Evolutionary conservation across 2,329 filamentous ascomycete genomes (phyloP), one percentile per base, ranked within the genome.

Genomic region (Colletotrichum sp.): DNA sequence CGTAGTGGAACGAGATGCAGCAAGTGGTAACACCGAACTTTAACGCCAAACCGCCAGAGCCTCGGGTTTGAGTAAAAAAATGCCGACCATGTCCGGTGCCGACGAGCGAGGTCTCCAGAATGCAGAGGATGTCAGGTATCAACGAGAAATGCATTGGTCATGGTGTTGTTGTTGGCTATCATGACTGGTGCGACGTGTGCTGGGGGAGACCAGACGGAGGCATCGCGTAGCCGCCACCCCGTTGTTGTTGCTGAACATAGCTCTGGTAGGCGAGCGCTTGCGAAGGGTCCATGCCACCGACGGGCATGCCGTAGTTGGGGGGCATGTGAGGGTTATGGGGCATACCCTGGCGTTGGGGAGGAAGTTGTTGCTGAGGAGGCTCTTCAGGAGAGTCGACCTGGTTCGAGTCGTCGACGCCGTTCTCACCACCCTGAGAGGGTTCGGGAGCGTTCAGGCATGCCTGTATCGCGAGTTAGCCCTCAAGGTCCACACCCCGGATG

Each of bases 391-490:
- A 98, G 79, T 98, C 96, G 82, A 95, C 94, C 78, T 94, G 92
- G 80, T 94, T 94, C 78, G 89, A 86, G 78, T 94, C 93, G 78
- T 96, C 94, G 77, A 95, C 93, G 68, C 94, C 94, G 80, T 96
- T 96, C 83, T 98, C 95, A 81, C 92, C 93, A 82, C 94, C 94
- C 39, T 93, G 91, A 28, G 93, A 90, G 67, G 96, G 96, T 85
- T 99, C 97, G 57, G 97, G 97, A 25, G 97, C 97, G 85, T 99
- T 99, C 77, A 99, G 88, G 84, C 97, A 99, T 68, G 97, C 96
- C 96, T 98, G 80, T 11, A 59, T n/a, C 16, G 16, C 36, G 9
- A 36, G 48, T 73, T 13, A 76, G 55, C 11, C n/a, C 11, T 22
- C 28, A 25, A 19, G 7, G 13, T 28, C n/a, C 28, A 8, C 30